Base-by-base conservation (phyloP, 495 filamentous ascomycete genomes). In the Collariella sp. region DNA sequence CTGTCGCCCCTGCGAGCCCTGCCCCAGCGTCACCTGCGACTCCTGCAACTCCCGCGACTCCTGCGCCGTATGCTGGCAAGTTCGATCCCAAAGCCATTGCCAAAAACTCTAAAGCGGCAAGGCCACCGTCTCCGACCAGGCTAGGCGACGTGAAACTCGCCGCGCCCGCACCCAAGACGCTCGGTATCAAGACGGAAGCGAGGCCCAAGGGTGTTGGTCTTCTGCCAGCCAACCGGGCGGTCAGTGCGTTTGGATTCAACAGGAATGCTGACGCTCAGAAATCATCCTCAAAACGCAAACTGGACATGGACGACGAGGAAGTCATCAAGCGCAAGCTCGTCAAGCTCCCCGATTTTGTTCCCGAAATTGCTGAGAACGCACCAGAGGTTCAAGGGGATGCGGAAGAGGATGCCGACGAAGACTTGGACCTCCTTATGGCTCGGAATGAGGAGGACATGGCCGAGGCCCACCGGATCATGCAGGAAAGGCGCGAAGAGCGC, bases 291-390 rank as follows among this genome's bases (percentile, higher is more conserved):
- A 90, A 88, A 65, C 82, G 82, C 26, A 85, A 83, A 55, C 70
- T 95, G 23, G 86, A 88, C 50, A 86, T 97, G 60, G 89, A 84
- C 46, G 91, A 96, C 62, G 91, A 96, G 62, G 88, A 94, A 57
- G 81, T 81, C 36, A 85, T 83, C 5, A 81, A 87, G 56, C 88
- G 88, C 62, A 95, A 94, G 69, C 77, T 94, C 54, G 87, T 89
- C 76, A 87, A 85, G 71, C 82, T 93, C 53, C 90, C 89, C 46
- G 87, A 85, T 55, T 82, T 83, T 46, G 80, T 85, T 50, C 71
- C 82, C 42, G 82, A 82, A 66, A 78, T 83, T 57, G 76, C 81
- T 64, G 77, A 76, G 56, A 73, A 74, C 69, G 71, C 76, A 58
- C 73, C 77, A 39, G 77, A 81, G 57, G 76, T 79, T 62, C 79